Evolutionary conservation across 2,329 filamentous ascomycete genomes (phyloP).

Genomic region (Diplocarpon rosae): DNA sequence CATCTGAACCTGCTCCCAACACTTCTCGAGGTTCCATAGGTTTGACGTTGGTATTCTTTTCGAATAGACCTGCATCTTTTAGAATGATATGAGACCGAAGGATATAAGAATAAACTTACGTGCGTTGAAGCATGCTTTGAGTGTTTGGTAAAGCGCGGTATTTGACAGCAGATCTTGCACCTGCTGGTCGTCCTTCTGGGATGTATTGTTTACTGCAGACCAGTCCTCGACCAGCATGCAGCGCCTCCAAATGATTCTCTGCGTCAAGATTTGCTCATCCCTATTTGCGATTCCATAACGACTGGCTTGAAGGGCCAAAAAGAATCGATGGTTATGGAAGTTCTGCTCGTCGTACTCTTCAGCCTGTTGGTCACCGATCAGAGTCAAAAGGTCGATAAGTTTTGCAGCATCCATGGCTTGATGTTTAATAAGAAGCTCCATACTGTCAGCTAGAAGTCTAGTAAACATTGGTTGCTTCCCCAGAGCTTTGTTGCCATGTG

Average conservation of each 20-base stretch:
- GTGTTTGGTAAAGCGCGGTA: conserved; percentile 59
- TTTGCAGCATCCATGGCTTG: conserved; percentile 55
- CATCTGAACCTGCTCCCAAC: conserved; percentile 48
- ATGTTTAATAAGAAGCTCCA: conserved; percentile 61
- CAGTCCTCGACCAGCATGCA: conserved; percentile 79
- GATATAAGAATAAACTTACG: conserved; percentile 39
- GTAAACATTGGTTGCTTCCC: conserved; percentile 54
- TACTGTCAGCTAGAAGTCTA: conserved; percentile 57
- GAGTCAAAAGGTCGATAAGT: conserved; percentile 67
- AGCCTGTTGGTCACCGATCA: conserved; percentile 43
- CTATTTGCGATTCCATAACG: conserved; percentile 40
- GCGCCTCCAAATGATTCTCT: conserved; percentile 74
- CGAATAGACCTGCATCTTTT: conserved; percentile 29
- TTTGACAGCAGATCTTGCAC: conserved; percentile 49
- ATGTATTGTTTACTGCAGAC: conserved; percentile 66
- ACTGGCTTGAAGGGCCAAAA: conserved; percentile 35
- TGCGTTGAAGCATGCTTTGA: conserved; percentile 51
- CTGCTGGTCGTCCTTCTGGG: conserved; percentile 59
- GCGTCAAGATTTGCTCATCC: conserved; percentile 43
- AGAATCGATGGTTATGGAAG: conserved; percentile 54
- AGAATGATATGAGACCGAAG: background rate
- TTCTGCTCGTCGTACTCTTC: conserved; percentile 31
- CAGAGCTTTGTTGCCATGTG: conserved; percentile 37
- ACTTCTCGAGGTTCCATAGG: conserved; percentile 42
- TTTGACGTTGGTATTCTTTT: conserved; percentile 32